phyloP scores from a whole-genome alignment of 768 basidiomycete species.

The Rhodotorula graminis region DNA sequence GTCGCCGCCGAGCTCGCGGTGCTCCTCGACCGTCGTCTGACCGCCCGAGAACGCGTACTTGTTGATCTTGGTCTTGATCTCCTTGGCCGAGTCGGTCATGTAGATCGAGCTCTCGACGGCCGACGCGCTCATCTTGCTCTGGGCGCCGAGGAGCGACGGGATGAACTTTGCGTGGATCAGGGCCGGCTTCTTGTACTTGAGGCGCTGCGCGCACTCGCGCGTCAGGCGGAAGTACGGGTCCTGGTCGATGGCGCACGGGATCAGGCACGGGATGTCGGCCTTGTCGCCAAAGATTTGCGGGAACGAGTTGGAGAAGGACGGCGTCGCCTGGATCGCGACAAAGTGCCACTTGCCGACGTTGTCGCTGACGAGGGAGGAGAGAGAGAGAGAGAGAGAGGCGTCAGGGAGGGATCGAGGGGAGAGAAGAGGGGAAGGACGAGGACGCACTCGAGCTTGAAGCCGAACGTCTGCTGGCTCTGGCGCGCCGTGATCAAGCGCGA shows the following conservation, averaged over 20 bases:
- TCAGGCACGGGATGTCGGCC: slow-evolving; percentile 81
- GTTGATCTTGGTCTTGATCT: slow-evolving; percentile 97
- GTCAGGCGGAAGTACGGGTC: slow-evolving; percentile 97
- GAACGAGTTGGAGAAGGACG: slow-evolving; percentile 96
- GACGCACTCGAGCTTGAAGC: slow-evolving; percentile 89
- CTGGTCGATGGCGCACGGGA: slow-evolving; percentile 92
- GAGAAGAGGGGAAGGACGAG: no score
- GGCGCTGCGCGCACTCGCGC: slow-evolving; percentile 84
- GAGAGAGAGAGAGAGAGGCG: no score
- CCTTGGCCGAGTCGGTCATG: slow-evolving; percentile 86
- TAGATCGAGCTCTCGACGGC: slow-evolving; percentile 87
- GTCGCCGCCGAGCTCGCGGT: slow-evolving; percentile 77
- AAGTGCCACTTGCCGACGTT: slow-evolving; percentile 99
- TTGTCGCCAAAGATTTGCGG: slow-evolving; percentile 88
- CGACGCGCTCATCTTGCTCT: slow-evolving; percentile 99
- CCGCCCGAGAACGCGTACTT: slow-evolving; percentile 95
- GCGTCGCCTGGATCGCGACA: slow-evolving; percentile 87
- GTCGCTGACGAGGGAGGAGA: slow-evolving; percentile 56
- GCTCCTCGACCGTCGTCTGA: slow-evolving; percentile 90
- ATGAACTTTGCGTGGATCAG: slow-evolving; percentile 95
- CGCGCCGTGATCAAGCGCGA: slow-evolving; percentile 88
- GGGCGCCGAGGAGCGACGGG: slow-evolving; percentile 93
- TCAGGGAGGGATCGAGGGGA: neutral
- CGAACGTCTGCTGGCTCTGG: slow-evolving; percentile 91
- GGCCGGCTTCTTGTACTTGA: slow-evolving; percentile 92